A percentile compares a stretch with the other conserved stretches of the same genome.
phyloP scores from a whole-genome alignment of 805 yeast genomes.

The Myxozyma neotropica region DNA sequence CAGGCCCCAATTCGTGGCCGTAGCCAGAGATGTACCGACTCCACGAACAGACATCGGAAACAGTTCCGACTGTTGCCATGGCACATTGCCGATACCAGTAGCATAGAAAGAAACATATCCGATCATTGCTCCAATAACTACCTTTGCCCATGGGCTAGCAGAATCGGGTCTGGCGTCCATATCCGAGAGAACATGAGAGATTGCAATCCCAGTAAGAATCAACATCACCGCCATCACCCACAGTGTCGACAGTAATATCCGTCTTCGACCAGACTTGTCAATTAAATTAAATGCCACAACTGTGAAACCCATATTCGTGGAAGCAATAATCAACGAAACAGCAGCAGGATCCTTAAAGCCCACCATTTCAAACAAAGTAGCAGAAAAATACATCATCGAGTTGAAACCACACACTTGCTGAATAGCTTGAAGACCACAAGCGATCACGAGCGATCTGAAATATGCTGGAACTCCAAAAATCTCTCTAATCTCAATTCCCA shows the following conservation, averaged over 20 bases:
- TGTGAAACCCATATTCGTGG: constrained; percentile 89
- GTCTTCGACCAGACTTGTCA: constrained; percentile 85
- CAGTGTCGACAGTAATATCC: constrained; percentile 71
- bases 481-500: constrained; percentile 41
- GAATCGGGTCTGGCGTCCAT: constrained; percentile 51
- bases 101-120: constrained; percentile 88
- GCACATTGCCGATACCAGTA: constrained; percentile 93
- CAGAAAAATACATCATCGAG: constrained; percentile 91
- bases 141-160: constrained; percentile 69
- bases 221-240: constrained; percentile 85
- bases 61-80: constrained; percentile 97
- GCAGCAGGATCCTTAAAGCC: constrained; percentile 92
- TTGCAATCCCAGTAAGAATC: constrained; percentile 82
- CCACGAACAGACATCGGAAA: constrained; percentile 95
- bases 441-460: constrained; percentile 83
- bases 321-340: constrained; percentile 89
- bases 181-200: constrained; percentile 75
- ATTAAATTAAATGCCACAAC: constrained; percentile 81
- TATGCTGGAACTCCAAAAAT: constrained; percentile 53
- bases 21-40: constrained; percentile 84
- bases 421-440: constrained; percentile 92
- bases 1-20: constrained; percentile 95
- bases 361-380: constrained; percentile 87
- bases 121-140: constrained; percentile 83
- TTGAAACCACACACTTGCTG: constrained; percentile 98